Base-by-base conservation (phyloP, 2,329 filamentous ascomycete species). In the Rutstroemia sp. region DNA sequence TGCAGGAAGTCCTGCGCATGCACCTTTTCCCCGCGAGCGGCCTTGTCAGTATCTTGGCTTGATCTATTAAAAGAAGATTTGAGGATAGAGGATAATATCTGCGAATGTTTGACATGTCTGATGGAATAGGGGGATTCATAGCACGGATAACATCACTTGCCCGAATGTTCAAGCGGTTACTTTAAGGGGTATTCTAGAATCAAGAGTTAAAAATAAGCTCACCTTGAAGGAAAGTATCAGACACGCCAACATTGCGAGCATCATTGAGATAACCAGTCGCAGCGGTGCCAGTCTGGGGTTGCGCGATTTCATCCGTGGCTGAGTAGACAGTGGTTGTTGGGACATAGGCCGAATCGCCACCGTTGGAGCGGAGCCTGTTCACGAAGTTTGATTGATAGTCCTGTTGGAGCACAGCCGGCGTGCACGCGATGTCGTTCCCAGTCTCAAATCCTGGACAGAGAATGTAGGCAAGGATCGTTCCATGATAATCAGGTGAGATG, bases 271-370 rank as follows among this genome's bases (percentile, higher is more conserved):
- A 65, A 0, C 73, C 77, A 0, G 78, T 81, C 0, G 79, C 79
- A 2, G 65, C 62, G 0, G 67, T 68, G 3, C 76, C 79, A 27
- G 62, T 62, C 66, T 79, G 74, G 1, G 77, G 79, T 65, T 80
- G 65, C 2, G 81, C 77, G 51, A 82, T 71, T 61, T 81, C 74
- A 59, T 82, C 78, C 25, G 73, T 67, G 12, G 70, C 67, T 0
- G 74, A 77, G 67, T 78, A 81, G 47, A 82, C 69, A 0, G 72
- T 78, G 0, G 79, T 82, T 0, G 78, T 82, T 0, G 78, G 77
- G 0, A 82, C 77, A 59, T 79, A 81, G 4, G 77, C 77, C 1
- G 74, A 76, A 52, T 77, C 76, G 0, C 79, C 79, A 23, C 71
- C 74, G 46, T 74, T 68, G 8, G 59, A 59, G 12, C 77, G 71